Evolutionary conservation across 331 rosid species (phyloP).

Genomic region (Pyrus hybrid): DNA sequence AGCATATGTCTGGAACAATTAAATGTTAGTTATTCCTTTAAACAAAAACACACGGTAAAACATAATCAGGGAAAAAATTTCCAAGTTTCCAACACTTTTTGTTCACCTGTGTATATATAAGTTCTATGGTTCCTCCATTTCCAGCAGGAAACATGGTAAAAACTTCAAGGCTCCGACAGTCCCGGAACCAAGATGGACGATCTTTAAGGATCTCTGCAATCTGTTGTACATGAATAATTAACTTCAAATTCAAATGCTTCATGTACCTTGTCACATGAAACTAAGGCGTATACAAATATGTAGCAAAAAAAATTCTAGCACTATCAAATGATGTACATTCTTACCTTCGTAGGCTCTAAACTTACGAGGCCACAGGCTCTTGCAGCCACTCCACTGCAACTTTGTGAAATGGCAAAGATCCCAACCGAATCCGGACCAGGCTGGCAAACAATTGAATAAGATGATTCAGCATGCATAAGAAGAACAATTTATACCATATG

Average conservation of each 20-base stretch:
- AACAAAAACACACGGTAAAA: neutral
- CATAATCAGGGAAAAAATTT: neutral
- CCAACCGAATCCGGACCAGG: constrained; percentile 99
- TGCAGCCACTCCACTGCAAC: constrained; percentile 99
- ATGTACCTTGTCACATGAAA: neutral
- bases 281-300: neutral
- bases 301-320: neutral
- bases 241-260: constrained; percentile 13
- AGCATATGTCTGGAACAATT: constrained; percentile 62
- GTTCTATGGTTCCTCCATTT: constrained; percentile 90
- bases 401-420: constrained; percentile 94
- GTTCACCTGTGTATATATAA: constrained; percentile 80
- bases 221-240: constrained; percentile 26
- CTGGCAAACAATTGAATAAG: constrained; percentile 19
- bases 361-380: constrained; percentile 99
- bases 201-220: constrained; percentile 96
- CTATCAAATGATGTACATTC: neutral
- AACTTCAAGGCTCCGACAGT: constrained; percentile 94
- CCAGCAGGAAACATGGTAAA: constrained; percentile 88
- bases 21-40: constrained; percentile 5
- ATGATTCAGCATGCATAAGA: neutral
- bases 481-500: neutral
- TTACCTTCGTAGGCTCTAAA: constrained; percentile 86
- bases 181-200: constrained; percentile 96
- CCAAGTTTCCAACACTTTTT: neutral